Evolutionary conservation across 2,329 filamentous ascomycete species (phyloP).

Genomic region (Dothideomycetes sp.): DNA sequence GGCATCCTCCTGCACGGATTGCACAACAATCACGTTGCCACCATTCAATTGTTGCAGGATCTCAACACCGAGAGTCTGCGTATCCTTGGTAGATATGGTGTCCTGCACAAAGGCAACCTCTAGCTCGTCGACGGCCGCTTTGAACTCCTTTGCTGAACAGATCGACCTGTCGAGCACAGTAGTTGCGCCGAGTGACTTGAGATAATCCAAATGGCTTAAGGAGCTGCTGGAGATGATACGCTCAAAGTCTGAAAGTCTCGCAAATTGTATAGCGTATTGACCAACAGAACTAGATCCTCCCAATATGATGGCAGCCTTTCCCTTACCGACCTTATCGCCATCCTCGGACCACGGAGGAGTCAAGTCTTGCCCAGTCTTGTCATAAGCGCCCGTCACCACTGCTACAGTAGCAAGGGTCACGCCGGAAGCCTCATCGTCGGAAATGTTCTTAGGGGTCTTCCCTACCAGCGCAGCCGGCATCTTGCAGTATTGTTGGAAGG

Average conservation of each 20-base stretch:
- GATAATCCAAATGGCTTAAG: conserved; percentile 19
- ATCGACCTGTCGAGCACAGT: conserved; percentile 22
- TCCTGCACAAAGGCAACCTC: background rate
- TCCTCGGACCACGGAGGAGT: background rate
- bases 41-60: background rate
- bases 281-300: conserved; percentile 26
- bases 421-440: background rate
- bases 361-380: background rate
- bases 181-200: conserved; percentile 18
- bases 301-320: conserved; percentile 27
- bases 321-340: conserved; percentile 4
- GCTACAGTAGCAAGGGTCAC: background rate
- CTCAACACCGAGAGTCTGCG: background rate
- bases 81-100: background rate
- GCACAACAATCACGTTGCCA: background rate
- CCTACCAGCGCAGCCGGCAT: background rate
- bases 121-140: background rate
- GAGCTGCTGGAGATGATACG: conserved; percentile 20
- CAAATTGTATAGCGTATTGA: conserved; percentile 21
- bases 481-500: background rate
- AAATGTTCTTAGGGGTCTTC: background rate
- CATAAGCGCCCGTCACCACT: background rate
- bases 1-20: no score
- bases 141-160: conserved; percentile 12
- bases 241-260: conserved; percentile 20